These are phyloP conservation scores for Leptosphaerulina australis DNA, from an alignment of 2,329 filamentous ascomycete genomes.

Conservation along the genomic window DNA sequence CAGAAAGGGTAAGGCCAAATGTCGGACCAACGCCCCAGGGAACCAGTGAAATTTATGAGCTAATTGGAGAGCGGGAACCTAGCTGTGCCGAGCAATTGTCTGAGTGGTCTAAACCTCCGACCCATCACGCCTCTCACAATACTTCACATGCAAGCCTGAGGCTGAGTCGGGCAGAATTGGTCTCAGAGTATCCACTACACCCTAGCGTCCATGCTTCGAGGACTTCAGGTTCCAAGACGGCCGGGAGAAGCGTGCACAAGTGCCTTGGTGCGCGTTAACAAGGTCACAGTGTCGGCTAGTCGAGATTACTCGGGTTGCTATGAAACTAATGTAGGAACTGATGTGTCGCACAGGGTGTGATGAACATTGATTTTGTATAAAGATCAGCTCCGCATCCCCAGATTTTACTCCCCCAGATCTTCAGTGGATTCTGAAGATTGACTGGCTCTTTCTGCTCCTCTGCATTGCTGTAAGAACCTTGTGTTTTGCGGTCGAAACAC, in stretches of 20 bases:
- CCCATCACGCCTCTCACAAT: constrained; percentile 19
- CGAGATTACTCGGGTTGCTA: constrained; percentile 24
- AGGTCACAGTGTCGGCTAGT: constrained; percentile 15
- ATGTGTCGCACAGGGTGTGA: constrained; percentile 4
- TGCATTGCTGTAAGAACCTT: constrained; percentile 5
- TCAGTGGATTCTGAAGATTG: constrained; percentile 26
- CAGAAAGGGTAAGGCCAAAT: constrained; percentile 10
- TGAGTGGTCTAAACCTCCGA: constrained; percentile 16
- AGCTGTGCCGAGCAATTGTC: constrained; percentile 23
- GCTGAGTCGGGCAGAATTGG: constrained; percentile 18
- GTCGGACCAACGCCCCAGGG: constrained; percentile 10
- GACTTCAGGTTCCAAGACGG: constrained; percentile 30
- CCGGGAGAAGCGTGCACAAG: constrained; percentile 28
- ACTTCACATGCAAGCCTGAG: constrained; percentile 13
- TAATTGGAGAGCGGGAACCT: constrained; percentile 11
- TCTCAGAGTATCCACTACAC: constrained; percentile 20
- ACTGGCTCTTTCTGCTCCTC: constrained; percentile 20
- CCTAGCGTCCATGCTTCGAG: constrained; percentile 13
- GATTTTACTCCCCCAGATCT: constrained; percentile 36
- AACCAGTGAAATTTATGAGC: constrained; percentile 1
- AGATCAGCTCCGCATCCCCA: constrained; percentile 25
- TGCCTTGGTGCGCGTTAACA: constrained; percentile 32
- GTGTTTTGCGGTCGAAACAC: not conserved
- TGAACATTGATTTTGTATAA: constrained; percentile 23
- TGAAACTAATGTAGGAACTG: constrained; percentile 8